Evolutionary conservation across 768 basidiomycete species (phyloP).

Genomic region (Chalciporus chontae): DNA sequence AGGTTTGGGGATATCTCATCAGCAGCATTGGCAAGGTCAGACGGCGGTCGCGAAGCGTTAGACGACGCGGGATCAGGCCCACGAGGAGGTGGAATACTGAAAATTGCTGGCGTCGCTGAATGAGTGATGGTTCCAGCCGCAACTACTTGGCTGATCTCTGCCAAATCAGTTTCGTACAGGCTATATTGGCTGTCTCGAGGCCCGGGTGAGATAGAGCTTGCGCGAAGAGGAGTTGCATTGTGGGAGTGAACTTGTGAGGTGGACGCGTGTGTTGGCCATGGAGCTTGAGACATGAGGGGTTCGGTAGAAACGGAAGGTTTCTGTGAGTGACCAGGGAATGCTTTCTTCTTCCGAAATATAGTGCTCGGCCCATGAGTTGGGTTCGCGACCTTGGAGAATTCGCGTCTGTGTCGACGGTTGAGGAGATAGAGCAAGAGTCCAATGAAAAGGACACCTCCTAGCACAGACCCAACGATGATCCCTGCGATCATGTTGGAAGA

Average conservation of each 20-base stretch:
- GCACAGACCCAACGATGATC: slow-evolving; percentile 20
- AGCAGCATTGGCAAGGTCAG: not conserved
- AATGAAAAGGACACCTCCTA: slow-evolving; percentile 14
- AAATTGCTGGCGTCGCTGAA: not conserved
- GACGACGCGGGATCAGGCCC: not conserved
- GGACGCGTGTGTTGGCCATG: slow-evolving; percentile 8
- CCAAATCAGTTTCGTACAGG: not conserved
- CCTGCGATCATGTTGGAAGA: slow-evolving; percentile 13
- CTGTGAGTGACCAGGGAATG: slow-evolving; percentile 5
- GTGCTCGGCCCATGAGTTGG: slow-evolving; percentile 1
- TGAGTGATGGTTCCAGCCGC: not conserved
- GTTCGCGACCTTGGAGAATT: slow-evolving; percentile 18
- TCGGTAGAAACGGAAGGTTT: slow-evolving; percentile 20
- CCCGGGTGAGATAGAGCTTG: slow-evolving; percentile 2
- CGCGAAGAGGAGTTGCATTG: not conserved
- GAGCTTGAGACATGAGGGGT: slow-evolving; percentile 17
- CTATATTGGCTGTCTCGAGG: not conserved
- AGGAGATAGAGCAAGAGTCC: slow-evolving; percentile 11
- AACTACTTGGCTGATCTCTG: slow-evolving; percentile 1
- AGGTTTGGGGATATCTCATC: not conserved
- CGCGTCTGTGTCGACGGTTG: slow-evolving; percentile 5
- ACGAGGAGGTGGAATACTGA: slow-evolving; percentile 7
- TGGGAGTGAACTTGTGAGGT: slow-evolving; percentile 3
- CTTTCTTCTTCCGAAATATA: not conserved
- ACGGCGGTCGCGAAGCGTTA: not conserved